Evolutionary conservation across 768 basidiomycete species (phyloP).

Genomic region (Mycena rebaudengoi): DNA sequence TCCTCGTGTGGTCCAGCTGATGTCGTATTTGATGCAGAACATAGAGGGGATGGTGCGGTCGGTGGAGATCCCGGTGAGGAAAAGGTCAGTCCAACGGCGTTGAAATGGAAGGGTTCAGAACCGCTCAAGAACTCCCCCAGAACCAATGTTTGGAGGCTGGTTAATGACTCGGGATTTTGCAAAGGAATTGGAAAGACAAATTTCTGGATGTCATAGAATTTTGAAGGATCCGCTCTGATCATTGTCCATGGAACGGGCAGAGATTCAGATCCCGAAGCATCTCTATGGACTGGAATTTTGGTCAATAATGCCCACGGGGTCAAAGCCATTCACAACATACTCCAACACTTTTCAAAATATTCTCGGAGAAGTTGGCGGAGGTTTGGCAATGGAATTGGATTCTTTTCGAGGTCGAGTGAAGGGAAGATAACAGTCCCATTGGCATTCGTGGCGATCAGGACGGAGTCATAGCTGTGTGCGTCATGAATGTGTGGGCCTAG

Average conservation of each 20-base stretch:
- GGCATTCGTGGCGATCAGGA: background rate
- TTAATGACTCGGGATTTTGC: background rate
- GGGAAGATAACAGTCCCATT: background rate
- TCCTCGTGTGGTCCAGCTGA: too few relatives aligned
- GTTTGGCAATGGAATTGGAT: background rate
- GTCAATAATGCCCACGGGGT: too few relatives aligned
- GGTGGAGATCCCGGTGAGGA: background rate
- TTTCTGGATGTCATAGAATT: constrained; percentile 1
- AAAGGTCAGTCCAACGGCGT: background rate
- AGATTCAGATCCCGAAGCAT: too few relatives aligned
- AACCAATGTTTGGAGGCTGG: background rate
- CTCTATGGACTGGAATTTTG: background rate
- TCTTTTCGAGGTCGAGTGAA: background rate
- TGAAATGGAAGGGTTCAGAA: background rate
- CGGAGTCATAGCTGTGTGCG: too few relatives aligned
- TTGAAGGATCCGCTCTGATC: background rate
- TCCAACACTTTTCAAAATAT: constrained; percentile 4
- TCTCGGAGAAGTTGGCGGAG: background rate
- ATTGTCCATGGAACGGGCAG: background rate
- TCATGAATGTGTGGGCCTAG: background rate
- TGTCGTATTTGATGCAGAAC: too few relatives aligned
- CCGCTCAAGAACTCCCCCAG: background rate
- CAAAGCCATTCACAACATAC: background rate
- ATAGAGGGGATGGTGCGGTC: background rate
- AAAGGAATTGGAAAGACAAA: background rate